These are phyloP conservation scores for Solanum pennellii DNA, from an alignment of 257 asterid genomes.

Conservation along the genomic window DNA sequence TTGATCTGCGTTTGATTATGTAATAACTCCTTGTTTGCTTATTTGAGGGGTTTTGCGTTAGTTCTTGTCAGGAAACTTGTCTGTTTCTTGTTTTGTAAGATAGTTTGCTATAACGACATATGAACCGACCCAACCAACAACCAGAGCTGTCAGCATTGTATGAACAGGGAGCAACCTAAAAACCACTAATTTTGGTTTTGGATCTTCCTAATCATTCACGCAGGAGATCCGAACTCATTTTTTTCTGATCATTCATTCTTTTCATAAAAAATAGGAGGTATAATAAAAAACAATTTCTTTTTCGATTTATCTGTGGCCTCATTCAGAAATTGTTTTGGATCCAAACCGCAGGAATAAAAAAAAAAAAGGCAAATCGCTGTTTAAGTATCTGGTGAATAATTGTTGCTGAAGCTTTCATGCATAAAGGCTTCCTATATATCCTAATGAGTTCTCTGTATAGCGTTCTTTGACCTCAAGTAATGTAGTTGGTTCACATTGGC, in stretches of 20 bases:
- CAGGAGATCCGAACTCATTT: background rate
- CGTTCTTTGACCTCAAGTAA: background rate
- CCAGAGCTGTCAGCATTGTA: background rate
- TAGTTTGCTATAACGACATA: background rate
- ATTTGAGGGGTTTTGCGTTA: background rate
- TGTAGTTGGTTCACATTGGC: background rate
- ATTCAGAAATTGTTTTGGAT: too few relatives aligned
- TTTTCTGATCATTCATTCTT: too few relatives aligned
- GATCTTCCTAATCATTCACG: background rate
- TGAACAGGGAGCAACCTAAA: background rate
- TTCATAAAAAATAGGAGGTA: too few relatives aligned
- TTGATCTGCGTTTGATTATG: background rate
- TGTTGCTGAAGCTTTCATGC: background rate
- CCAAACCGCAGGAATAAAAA: too few relatives aligned
- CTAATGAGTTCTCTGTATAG: background rate
- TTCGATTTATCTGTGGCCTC: too few relatives aligned
- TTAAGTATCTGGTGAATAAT: background rate
- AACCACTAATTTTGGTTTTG: background rate
- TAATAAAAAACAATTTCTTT: too few relatives aligned
- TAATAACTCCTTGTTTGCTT: background rate
- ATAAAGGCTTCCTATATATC: background rate
- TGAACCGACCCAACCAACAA: background rate
- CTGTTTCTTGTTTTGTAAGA: background rate
- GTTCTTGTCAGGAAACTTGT: background rate
- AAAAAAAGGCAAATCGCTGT: too few relatives aligned